phyloP scores from a whole-genome alignment of 1,284 basidiomycete genomes.

The Moesziomyces globuligerus region DNA sequence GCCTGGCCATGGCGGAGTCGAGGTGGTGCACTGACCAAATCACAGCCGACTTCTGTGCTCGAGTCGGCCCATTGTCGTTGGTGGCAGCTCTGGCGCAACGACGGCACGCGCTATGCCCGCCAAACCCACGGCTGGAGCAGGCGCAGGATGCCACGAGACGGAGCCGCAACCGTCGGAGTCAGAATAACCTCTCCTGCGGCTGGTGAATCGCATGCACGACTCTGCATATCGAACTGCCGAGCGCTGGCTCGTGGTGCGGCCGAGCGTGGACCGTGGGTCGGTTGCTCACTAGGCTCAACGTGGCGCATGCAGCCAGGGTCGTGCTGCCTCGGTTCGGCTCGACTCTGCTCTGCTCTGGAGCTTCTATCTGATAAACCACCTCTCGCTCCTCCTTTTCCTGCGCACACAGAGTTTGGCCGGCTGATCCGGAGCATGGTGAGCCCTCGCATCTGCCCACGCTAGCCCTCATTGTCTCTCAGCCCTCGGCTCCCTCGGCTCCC shows the following conservation, averaged over 20 bases:
- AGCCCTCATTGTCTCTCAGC: too few relatives aligned
- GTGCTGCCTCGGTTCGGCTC: constrained; percentile 2
- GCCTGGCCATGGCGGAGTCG: neutral
- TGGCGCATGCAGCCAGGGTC: neutral
- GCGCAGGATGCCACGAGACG: neutral
- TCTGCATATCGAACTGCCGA: constrained; percentile 26
- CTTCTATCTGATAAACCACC: constrained; percentile 25
- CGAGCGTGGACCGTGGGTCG: neutral
- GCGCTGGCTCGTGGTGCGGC: too few relatives aligned
- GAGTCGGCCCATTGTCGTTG: neutral
- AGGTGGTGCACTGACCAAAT: neutral
- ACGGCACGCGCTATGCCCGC: constrained; percentile 1
- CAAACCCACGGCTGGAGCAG: constrained; percentile 13
- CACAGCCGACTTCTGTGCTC: neutral
- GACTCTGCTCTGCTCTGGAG: neutral
- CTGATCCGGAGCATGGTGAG: neutral
- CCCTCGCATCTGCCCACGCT: neutral
- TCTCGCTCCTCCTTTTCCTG: neutral
- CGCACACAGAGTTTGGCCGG: neutral
- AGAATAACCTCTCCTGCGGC: neutral
- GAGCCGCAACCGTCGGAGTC: constrained; percentile 10
- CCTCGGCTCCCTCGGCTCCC: too few relatives aligned
- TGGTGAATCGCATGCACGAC: constrained; percentile 1
- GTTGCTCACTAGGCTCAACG: neutral
- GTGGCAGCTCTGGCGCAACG: constrained; percentile 1